Evolutionary conservation across 2,329 filamentous ascomycete species (phyloP).

Genomic region (Claviceps sp.): DNA sequence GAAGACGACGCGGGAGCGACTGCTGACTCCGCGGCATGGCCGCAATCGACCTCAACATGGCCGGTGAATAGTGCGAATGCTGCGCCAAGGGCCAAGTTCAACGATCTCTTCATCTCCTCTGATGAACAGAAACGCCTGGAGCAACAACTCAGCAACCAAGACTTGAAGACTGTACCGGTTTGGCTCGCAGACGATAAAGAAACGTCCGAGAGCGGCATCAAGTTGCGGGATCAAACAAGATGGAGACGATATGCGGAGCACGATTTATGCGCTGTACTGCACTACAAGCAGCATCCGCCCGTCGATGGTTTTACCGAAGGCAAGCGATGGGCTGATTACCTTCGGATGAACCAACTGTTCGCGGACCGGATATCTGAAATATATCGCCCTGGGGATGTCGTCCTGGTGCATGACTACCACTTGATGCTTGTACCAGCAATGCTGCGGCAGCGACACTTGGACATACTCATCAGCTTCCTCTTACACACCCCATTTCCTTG

Average conservation of each 20-base stretch:
- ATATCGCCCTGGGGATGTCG: slow-evolving; percentile 82
- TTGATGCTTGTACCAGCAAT: slow-evolving; percentile 78
- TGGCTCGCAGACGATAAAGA: slow-evolving; percentile 78
- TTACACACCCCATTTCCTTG: slow-evolving; percentile 88
- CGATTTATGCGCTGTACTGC: slow-evolving; percentile 82
- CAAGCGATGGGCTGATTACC: slow-evolving; percentile 83
- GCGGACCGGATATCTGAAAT: slow-evolving; percentile 74
- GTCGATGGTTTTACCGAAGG: slow-evolving; percentile 69
- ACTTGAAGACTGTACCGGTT: slow-evolving; percentile 69
- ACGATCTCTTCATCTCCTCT: slow-evolving; percentile 29
- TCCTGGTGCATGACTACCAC: slow-evolving; percentile 90
- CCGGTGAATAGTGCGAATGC: background rate
- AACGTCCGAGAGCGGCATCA: slow-evolving; percentile 30
- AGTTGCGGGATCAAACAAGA: slow-evolving; percentile 64
- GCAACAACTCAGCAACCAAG: slow-evolving; percentile 54
- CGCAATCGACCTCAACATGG: slow-evolving; percentile 1
- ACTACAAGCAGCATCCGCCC: slow-evolving; percentile 88
- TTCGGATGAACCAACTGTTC: slow-evolving; percentile 81
- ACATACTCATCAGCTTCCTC: slow-evolving; percentile 88
- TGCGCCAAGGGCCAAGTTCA: background rate
- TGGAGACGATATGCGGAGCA: slow-evolving; percentile 87
- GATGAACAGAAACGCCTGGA: slow-evolving; percentile 62
- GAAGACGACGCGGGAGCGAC: background rate
- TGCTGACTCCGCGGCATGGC: background rate
- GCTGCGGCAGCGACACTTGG: slow-evolving; percentile 69